Percentiles rank a stretch among this genome's conserved stretches.
Evolutionary conservation across 345 rosid genomes (phyloP).

Genomic region (Brassica carinata): DNA sequence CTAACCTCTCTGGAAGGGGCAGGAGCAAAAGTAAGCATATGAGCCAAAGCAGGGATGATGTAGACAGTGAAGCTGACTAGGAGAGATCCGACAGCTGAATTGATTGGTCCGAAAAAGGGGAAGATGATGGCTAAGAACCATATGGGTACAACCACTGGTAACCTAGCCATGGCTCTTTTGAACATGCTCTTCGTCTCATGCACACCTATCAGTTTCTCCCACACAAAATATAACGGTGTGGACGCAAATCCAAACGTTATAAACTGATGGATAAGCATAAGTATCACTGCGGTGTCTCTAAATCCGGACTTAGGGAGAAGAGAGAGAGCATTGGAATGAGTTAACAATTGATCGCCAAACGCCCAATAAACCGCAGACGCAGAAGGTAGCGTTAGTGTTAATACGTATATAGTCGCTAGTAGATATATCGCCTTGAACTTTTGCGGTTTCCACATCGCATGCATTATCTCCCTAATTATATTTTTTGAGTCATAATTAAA

Average conservation of each 20-base stretch:
- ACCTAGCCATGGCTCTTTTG: slow-evolving; percentile 81
- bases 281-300: slow-evolving; percentile 77
- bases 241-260: slow-evolving; percentile 99
- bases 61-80: slow-evolving; percentile 96
- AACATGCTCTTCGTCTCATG: slow-evolving; percentile 79
- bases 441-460: slow-evolving; percentile 99
- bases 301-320: slow-evolving; percentile 76
- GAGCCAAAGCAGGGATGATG: slow-evolving; percentile 88
- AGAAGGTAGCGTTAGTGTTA: slow-evolving; percentile 89
- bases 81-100: slow-evolving; percentile 94
- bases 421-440: slow-evolving; percentile 91
- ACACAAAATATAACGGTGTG: slow-evolving; percentile 95
- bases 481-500: background rate
- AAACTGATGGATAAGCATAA: slow-evolving; percentile 97
- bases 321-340: slow-evolving; percentile 88
- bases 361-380: slow-evolving; percentile 99
- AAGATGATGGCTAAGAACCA: slow-evolving; percentile 93
- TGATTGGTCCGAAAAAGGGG: slow-evolving; percentile 98
- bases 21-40: slow-evolving; percentile 86
- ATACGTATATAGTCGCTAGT: slow-evolving; percentile 80
- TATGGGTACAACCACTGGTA: slow-evolving; percentile 93
- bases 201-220: slow-evolving; percentile 87
- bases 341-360: slow-evolving; percentile 79
- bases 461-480: slow-evolving; percentile 82
- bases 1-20: slow-evolving; percentile 83